Conservation (phyloP, 139 green algal genomes). For the Asterochloris erici region DNA sequence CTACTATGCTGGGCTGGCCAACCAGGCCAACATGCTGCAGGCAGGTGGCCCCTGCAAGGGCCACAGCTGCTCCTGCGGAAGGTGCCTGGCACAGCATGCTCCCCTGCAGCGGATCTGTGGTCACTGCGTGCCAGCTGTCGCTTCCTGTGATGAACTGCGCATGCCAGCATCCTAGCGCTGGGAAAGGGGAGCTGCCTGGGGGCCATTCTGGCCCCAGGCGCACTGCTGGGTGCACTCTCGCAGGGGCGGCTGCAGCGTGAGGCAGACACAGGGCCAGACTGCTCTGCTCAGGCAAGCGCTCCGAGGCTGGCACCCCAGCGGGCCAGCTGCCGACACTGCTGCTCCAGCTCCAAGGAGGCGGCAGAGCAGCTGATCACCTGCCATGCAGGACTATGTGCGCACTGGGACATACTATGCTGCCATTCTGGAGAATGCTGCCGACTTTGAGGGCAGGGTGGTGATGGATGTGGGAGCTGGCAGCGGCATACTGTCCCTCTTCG, state of each 20-base stretch:
- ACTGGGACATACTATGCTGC: conserved; percentile 94
- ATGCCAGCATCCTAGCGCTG: no score
- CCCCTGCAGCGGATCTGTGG: no score
- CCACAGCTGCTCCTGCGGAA: neutral
- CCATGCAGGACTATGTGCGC: conserved; percentile 59
- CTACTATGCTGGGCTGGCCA: conserved; percentile 74
- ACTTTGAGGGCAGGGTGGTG: conserved; percentile 89
- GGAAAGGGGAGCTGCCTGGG: no score
- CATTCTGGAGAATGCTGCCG: conserved; percentile 78
- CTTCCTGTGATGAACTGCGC: no score
- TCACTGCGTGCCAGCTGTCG: no score
- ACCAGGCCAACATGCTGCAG: conserved; percentile 94
- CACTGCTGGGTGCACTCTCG: no score
- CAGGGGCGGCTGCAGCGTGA: no score
- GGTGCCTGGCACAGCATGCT: neutral
- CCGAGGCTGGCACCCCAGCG: neutral
- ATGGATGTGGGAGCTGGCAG: conserved; percentile 93
- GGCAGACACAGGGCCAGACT: no score
- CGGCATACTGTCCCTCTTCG: conserved; percentile 96
- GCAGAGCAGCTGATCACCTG: conserved; percentile 24
- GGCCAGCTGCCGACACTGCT: neutral
- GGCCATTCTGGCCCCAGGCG: no score
- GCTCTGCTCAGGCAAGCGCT: no score
- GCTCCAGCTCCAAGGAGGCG: neutral
- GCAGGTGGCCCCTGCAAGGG: no score